phyloP scores from a whole-genome alignment of 768 basidiomycete species.

The Suillus subluteus region DNA sequence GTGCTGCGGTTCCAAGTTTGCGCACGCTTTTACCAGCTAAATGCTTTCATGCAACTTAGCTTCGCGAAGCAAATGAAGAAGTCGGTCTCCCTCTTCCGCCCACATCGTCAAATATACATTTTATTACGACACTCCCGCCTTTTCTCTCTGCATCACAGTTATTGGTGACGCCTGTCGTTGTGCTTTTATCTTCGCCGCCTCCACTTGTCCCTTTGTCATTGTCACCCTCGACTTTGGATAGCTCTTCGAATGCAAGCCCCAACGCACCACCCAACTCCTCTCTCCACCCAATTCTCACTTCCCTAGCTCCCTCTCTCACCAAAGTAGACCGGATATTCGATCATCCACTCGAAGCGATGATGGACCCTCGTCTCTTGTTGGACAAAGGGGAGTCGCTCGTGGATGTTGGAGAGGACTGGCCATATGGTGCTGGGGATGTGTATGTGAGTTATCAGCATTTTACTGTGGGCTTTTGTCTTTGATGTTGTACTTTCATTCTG shows the following conservation, averaged over 20 bases:
- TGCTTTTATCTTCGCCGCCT: conserved; percentile 51
- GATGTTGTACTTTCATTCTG: conserved; percentile 3
- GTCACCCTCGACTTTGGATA: neutral
- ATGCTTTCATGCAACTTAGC: conserved; percentile 42
- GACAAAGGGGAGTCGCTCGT: conserved; percentile 51
- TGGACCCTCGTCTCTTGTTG: conserved; percentile 60
- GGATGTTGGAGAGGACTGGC: conserved; percentile 72
- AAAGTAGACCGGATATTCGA: conserved; percentile 84
- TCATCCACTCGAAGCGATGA: conserved; percentile 73
- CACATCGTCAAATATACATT: conserved; percentile 56
- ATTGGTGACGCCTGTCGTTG: conserved; percentile 80
- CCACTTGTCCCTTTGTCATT: neutral
- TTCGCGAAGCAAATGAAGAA: conserved; percentile 86
- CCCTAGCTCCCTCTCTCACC: conserved; percentile 56
- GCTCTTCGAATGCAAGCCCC: neutral
- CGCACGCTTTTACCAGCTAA: neutral
- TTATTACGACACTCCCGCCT: conserved; percentile 64
- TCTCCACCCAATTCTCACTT: conserved; percentile 42
- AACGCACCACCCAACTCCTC: conserved; percentile 13
- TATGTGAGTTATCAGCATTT: conserved; percentile 53
- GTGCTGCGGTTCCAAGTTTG: conserved; percentile 38
- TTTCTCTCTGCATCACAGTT: conserved; percentile 69
- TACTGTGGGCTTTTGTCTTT: neutral
- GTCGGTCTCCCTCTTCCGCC: conserved; percentile 60
- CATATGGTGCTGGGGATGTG: conserved; percentile 62